Percentiles rank a stretch among this genome's conserved stretches.
These are phyloP conservation scores for Pythium rhizo-oryzae DNA, from an alignment of 352 stramenopile genomes.

Conservation along the genomic window DNA sequence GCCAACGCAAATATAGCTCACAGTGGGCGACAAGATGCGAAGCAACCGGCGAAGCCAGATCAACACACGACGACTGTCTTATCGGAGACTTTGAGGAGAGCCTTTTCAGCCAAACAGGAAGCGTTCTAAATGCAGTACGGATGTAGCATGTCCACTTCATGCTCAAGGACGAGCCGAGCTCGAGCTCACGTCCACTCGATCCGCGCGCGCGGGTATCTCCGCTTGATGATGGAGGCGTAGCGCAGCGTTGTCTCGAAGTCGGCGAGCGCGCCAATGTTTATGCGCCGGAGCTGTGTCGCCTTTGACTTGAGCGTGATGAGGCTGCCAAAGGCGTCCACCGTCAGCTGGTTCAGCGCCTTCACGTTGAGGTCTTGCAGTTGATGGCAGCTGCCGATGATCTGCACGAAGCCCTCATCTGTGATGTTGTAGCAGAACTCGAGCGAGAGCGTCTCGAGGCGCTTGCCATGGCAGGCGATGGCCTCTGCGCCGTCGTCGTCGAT, in stretches of 20 bases:
- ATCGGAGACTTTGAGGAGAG: no score
- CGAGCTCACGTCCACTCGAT: constrained; percentile 65
- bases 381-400: constrained; percentile 55
- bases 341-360: constrained; percentile 88
- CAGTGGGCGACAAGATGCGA: no score
- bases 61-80: no score
- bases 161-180: no score
- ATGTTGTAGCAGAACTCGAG: constrained; percentile 90
- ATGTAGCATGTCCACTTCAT: no score
- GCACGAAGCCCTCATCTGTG: constrained; percentile 61
- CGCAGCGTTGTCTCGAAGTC: constrained; percentile 63
- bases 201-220: constrained; percentile 59
- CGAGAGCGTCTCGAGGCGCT: constrained; percentile 60
- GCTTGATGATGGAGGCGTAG: constrained; percentile 69
- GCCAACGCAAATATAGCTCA: no score
- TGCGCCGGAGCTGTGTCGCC: constrained; percentile 35
- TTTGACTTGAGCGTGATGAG: constrained; percentile 41
- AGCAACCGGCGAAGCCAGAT: no score
- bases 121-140: background rate
- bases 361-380: constrained; percentile 77
- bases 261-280: constrained; percentile 73
- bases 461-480: constrained; percentile 40
- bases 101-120: no score
- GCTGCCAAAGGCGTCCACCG: constrained; percentile 50
- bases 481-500: constrained; percentile 65